A percentile compares a stretch with the other conserved stretches of the same genome.
Conservation (phyloP, 768 basidiomycete genomes). For the Hemileccinum impolitum region DNA sequence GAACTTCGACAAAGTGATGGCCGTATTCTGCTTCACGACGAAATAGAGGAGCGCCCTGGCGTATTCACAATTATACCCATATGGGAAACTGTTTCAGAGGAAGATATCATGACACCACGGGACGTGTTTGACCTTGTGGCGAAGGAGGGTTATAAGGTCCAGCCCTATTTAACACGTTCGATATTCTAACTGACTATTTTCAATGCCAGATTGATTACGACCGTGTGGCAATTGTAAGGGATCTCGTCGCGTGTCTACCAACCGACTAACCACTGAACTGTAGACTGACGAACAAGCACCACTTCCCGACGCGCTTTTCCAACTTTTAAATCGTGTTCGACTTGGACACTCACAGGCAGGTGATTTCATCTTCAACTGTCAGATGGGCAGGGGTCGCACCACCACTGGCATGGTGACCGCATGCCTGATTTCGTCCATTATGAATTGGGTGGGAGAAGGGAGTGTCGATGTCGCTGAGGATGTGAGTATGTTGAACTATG, state of each 20-base stretch:
- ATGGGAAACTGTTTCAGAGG: slow-evolving; percentile 84
- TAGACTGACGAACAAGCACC: slow-evolving; percentile 98
- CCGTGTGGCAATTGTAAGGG: slow-evolving; percentile 82
- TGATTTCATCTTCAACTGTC: slow-evolving; percentile 94
- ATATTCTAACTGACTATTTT: slow-evolving; percentile 3
- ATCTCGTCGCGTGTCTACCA: not conserved
- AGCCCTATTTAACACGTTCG: not conserved
- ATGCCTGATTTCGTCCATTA: slow-evolving; percentile 75
- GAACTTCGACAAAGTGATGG: slow-evolving; percentile 73
- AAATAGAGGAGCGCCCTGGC: slow-evolving; percentile 90
- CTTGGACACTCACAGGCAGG: slow-evolving; percentile 54
- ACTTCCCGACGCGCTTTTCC: slow-evolving; percentile 78
- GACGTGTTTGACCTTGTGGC: slow-evolving; percentile 76
- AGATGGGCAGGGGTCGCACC: slow-evolving; percentile 90
- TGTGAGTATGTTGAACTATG: slow-evolving; percentile 44
- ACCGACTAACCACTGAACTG: slow-evolving; percentile 6
- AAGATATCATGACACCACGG: slow-evolving; percentile 83
- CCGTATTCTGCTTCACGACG: slow-evolving; percentile 88
- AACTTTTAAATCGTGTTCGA: slow-evolving; percentile 73
- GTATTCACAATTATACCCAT: slow-evolving; percentile 88
- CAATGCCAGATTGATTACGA: slow-evolving; percentile 70
- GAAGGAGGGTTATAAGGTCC: slow-evolving; percentile 69
- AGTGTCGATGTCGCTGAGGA: slow-evolving; percentile 37
- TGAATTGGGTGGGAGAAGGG: slow-evolving; percentile 53
- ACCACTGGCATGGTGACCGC: slow-evolving; percentile 96